Evolutionary conservation across 495 filamentous ascomycete species (phyloP).

Genomic region (Recurvomyces mirabilis): DNA sequence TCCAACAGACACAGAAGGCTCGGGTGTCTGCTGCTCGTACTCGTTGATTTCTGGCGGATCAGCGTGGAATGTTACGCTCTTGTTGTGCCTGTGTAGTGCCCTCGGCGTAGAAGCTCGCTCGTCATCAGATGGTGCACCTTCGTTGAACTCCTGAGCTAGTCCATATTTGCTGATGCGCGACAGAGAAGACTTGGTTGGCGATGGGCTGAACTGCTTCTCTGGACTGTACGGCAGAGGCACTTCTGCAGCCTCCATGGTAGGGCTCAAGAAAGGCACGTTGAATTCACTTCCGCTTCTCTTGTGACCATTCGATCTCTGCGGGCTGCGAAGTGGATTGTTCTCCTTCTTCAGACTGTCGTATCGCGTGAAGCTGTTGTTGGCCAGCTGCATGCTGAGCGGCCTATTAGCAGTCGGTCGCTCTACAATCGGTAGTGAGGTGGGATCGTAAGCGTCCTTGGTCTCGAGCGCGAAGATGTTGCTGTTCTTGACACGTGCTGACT

Average conservation of each 20-base stretch:
- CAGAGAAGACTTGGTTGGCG: constrained; percentile 79
- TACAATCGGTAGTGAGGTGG: constrained; percentile 56
- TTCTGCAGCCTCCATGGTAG: constrained; percentile 14
- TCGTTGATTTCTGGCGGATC: constrained; percentile 91
- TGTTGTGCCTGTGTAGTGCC: constrained; percentile 65
- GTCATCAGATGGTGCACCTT: constrained; percentile 51
- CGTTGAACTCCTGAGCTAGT: too few species aligned
- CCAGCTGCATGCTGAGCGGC: constrained; percentile 40
- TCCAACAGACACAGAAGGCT: constrained; percentile 68
- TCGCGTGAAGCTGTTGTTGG: constrained; percentile 21
- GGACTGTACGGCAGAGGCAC: constrained; percentile 39
- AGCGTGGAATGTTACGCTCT: constrained; percentile 92
- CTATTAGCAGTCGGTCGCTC: constrained; percentile 50
- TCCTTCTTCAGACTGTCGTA: constrained; percentile 25
- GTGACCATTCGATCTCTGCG: constrained; percentile 22
- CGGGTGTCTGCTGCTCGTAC: constrained; percentile 94
- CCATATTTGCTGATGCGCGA: too few species aligned
- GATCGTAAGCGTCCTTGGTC: constrained; percentile 81
- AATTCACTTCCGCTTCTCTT: constrained; percentile 29
- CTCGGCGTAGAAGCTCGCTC: constrained; percentile 40
- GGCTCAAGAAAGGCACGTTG: constrained; percentile 28
- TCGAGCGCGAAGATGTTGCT: constrained; percentile 89
- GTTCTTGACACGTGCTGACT: constrained; percentile 89
- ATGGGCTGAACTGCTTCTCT: constrained; percentile 54
- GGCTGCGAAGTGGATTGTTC: constrained; percentile 20